Evolutionary conservation across 768 basidiomycete genomes (phyloP).

Genomic region (Trametes meyenii): DNA sequence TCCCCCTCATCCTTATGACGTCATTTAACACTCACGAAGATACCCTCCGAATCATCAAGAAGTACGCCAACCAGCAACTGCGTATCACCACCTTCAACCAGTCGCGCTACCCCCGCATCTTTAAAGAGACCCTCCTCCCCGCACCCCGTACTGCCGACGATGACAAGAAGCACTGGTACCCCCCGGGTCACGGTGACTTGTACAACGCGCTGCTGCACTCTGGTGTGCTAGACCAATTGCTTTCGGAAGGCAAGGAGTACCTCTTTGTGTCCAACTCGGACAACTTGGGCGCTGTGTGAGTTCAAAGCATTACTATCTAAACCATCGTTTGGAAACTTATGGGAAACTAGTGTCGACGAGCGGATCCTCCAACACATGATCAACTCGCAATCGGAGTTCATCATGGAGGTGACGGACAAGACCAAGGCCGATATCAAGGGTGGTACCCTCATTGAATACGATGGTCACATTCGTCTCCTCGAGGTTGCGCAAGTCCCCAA

Average conservation of each 20-base stretch:
- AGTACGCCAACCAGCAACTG: slow-evolving; percentile 93
- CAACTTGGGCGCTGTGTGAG: slow-evolving; percentile 89
- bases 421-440: slow-evolving; percentile 86
- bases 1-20: slow-evolving; percentile 98
- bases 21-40: slow-evolving; percentile 99
- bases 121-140: slow-evolving; percentile 86
- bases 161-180: slow-evolving; percentile 95
- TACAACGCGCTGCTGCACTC: slow-evolving; percentile 92
- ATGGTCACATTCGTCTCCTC: slow-evolving; percentile 83
- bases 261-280: slow-evolving; percentile 98
- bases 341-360: slow-evolving; percentile 27
- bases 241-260: slow-evolving; percentile 94
- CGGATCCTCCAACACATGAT: slow-evolving; percentile 88
- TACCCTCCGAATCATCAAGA: slow-evolving; percentile 94
- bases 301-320: slow-evolving; percentile 4
- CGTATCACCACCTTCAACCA: slow-evolving; percentile 93
- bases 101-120: slow-evolving; percentile 91
- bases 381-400: slow-evolving; percentile 77
- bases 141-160: slow-evolving; percentile 75
- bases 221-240: slow-evolving; percentile 86
- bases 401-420: slow-evolving; percentile 97
- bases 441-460: slow-evolving; percentile 90
- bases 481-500: slow-evolving; percentile 95
- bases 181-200: slow-evolving; percentile 95
- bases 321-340: not conserved